A percentile compares a stretch with the other conserved stretches of the same genome.
phyloP scores from a whole-genome alignment of 768 basidiomycete genomes.

The Termitomyces sp. region DNA sequence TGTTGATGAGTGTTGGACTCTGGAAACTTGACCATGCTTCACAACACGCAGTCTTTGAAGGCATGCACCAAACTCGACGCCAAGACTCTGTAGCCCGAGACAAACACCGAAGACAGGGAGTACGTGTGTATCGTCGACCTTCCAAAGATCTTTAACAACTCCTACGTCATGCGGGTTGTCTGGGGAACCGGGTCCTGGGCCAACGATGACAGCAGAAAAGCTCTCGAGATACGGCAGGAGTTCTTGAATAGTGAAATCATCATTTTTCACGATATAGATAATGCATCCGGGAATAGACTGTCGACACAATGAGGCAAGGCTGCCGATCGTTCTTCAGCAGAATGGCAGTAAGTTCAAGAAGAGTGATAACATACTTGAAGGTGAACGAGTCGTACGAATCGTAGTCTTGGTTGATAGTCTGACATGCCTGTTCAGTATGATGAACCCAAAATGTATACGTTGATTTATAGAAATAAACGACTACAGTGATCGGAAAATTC shows the following conservation, averaged over 20 bases:
- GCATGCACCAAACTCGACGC: constrained; percentile 56
- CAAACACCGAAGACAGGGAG: constrained; percentile 83
- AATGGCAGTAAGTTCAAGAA: too few relatives aligned
- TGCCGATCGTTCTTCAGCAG: constrained; percentile 29
- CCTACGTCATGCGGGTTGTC: constrained; percentile 60
- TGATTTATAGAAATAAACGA: too few relatives aligned
- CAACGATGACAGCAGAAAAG: constrained; percentile 70
- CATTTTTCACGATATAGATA: constrained; percentile 74
- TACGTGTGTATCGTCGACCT: constrained; percentile 41
- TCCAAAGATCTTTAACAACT: constrained; percentile 69
- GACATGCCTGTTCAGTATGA: too few relatives aligned
- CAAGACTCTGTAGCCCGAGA: constrained; percentile 77
- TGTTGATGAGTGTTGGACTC: constrained; percentile 50
- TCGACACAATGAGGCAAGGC: constrained; percentile 70
- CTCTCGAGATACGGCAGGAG: constrained; percentile 50
- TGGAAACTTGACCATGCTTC: constrained; percentile 78
- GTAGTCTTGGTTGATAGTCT: constrained; percentile 43
- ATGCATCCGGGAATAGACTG: constrained; percentile 55
- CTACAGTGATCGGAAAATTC: too few relatives aligned
- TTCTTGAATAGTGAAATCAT: constrained; percentile 46
- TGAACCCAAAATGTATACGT: too few relatives aligned
- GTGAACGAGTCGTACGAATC: constrained; percentile 90
- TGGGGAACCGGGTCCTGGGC: constrained; percentile 82
- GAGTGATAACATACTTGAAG: constrained; percentile 56
- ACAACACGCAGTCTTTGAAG: constrained; percentile 60